Evolutionary conservation across 371 early-diverging fungal species (phyloP).

Genomic region (Dichotomocladium elegans): DNA sequence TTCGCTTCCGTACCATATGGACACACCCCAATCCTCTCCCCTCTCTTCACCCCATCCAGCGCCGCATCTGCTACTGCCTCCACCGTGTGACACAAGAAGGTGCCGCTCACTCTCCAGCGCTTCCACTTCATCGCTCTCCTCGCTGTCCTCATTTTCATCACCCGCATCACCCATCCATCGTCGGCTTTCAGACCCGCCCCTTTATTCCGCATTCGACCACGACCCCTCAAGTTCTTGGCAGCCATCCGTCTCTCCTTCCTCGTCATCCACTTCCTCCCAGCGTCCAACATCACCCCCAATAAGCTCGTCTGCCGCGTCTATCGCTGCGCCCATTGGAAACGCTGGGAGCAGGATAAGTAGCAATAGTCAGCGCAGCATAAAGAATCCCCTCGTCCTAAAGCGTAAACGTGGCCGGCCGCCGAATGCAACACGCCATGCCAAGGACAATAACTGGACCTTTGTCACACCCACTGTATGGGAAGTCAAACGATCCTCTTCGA

Average conservation of each 20-base stretch:
- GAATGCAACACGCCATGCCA: constrained; percentile 26
- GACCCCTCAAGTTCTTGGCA: constrained; percentile 13
- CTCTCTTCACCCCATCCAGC: constrained; percentile 7
- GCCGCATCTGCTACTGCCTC: constrained; percentile 15
- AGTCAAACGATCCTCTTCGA: constrained; percentile 13
- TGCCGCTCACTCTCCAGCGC: constrained; percentile 31
- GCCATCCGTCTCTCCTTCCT: constrained; percentile 11
- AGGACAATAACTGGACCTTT: constrained; percentile 24
- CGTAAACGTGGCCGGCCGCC: constrained; percentile 44
- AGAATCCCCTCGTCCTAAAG: constrained; percentile 14
- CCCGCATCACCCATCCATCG: constrained; percentile 11
- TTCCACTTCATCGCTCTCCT: constrained; percentile 14
- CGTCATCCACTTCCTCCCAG: constrained; percentile 8
- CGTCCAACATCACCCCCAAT: neutral
- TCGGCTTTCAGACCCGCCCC: constrained; percentile 21
- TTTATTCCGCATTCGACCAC: constrained; percentile 18
- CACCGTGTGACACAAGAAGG: constrained; percentile 13
- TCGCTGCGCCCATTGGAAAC: too few species aligned
- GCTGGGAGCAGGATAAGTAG: too few species aligned
- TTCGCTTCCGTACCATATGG: constrained; percentile 11
- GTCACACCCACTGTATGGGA: constrained; percentile 35
- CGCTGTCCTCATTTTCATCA: constrained; percentile 11
- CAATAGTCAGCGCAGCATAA: too few species aligned
- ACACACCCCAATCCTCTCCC: constrained; percentile 20
- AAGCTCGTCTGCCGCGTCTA: neutral